A percentile compares a stretch with the other conserved stretches of the same genome.
Evolutionary conservation across 371 early-diverging fungal genomes (phyloP).

Genomic region (Choanephora cucurbitarum): DNA sequence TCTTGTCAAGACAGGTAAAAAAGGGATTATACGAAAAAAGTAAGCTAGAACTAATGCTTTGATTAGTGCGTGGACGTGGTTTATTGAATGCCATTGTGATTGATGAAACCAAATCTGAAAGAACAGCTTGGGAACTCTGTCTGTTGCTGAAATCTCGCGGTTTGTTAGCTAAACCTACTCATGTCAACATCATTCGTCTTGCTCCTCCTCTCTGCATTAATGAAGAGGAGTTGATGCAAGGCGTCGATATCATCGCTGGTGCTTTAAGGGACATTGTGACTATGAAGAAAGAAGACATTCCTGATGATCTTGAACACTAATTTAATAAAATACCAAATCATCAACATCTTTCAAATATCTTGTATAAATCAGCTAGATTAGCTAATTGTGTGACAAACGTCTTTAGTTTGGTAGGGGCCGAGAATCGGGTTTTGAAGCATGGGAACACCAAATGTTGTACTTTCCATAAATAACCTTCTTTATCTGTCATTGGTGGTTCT

Average conservation of each 20-base stretch:
- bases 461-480: constrained; percentile 53
- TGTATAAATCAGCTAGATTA: constrained; percentile 87
- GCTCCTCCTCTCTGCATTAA: constrained; percentile 95
- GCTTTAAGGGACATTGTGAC: constrained; percentile 69
- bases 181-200: constrained; percentile 95
- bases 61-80: constrained; percentile 90
- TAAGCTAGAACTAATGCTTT: no score
- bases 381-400: constrained; percentile 69
- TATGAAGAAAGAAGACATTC: constrained; percentile 59
- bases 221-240: constrained; percentile 82
- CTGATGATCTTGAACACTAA: constrained; percentile 32
- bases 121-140: constrained; percentile 97
- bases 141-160: constrained; percentile 90
- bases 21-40: not conserved
- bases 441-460: constrained; percentile 83
- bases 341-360: constrained; percentile 90
- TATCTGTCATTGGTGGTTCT: constrained; percentile 59
- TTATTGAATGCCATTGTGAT: constrained; percentile 96
- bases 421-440: constrained; percentile 65
- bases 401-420: constrained; percentile 59
- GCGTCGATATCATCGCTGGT: constrained; percentile 80
- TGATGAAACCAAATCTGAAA: constrained; percentile 78
- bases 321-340: not conserved
- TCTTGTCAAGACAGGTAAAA: constrained; percentile 63
- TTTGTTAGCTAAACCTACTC: constrained; percentile 97